These are phyloP conservation scores for Persicaria maculosa DNA, from an alignment of 148 eudicot species.

Conservation along the genomic window DNA sequence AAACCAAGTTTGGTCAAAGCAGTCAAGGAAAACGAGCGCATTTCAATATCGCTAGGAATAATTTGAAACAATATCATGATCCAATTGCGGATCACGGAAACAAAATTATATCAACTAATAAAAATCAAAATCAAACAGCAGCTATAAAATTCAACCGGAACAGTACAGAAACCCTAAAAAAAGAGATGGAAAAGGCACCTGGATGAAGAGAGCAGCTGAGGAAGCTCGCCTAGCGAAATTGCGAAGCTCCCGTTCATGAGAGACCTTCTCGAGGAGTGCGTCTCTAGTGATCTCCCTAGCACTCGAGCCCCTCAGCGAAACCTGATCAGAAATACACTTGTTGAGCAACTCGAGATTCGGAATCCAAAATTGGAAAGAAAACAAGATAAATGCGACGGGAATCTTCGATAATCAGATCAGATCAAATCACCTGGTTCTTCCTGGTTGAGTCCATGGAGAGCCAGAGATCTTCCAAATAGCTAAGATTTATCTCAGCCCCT, in stretches of 20 bases:
- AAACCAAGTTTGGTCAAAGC: background rate
- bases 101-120: background rate
- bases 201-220: conserved; percentile 61
- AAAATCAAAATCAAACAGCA: background rate
- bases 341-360: background rate
- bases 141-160: background rate
- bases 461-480: background rate
- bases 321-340: conserved; percentile 27
- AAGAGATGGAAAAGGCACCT: conserved; percentile 31
- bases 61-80: background rate
- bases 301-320: conserved; percentile 85
- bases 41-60: background rate
- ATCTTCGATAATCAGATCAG: background rate
- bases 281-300: conserved; percentile 72
- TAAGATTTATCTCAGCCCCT: background rate
- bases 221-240: conserved; percentile 60
- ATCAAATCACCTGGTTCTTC: conserved; percentile 8
- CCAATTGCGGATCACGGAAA: background rate
- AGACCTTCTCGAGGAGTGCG: conserved; percentile 65
- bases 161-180: background rate
- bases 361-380: background rate
- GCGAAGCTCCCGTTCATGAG: conserved; percentile 76
- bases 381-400: background rate
- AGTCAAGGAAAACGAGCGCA: background rate
- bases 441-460: conserved; percentile 6